These are phyloP conservation scores for Globisporangium mamillatum DNA, from an alignment of 352 stramenopile species.

Conservation along the genomic window DNA sequence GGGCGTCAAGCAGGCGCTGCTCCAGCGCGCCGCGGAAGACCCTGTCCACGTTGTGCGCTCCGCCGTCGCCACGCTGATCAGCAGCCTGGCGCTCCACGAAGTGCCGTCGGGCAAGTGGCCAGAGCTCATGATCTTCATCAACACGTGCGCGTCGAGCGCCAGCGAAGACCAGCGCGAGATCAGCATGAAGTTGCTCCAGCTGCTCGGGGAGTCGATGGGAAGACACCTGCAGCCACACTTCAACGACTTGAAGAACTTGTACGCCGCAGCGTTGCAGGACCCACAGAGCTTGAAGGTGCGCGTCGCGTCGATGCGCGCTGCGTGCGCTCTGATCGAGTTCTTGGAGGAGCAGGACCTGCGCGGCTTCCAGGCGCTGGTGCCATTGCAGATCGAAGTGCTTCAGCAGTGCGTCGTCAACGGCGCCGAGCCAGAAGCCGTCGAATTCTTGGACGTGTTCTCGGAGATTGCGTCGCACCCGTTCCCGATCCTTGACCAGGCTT, in stretches of 20 bases:
- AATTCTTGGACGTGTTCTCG: constrained; percentile 86
- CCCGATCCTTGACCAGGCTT: constrained; percentile 77
- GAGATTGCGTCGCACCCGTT: constrained; percentile 84
- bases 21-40: constrained; percentile 84
- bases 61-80: constrained; percentile 79
- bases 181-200: constrained; percentile 91
- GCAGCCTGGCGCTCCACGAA: constrained; percentile 79
- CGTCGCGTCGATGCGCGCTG: constrained; percentile 77
- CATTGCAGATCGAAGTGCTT: constrained; percentile 83
- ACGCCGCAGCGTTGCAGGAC: constrained; percentile 69
- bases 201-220: constrained; percentile 93
- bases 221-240: constrained; percentile 83
- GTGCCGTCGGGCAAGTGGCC: constrained; percentile 81
- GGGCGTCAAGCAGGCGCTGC: constrained; percentile 87
- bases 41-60: constrained; percentile 86
- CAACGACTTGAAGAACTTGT: constrained; percentile 76
- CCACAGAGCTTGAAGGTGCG: constrained; percentile 79
- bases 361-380: constrained; percentile 70
- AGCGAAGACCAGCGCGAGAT: constrained; percentile 89
- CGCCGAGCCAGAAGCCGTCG: constrained; percentile 74
- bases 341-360: constrained; percentile 73
- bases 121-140: constrained; percentile 94
- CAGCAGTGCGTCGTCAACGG: constrained; percentile 81
- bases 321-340: constrained; percentile 78
- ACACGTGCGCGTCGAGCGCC: constrained; percentile 76